A percentile compares a stretch with the other conserved stretches of the same genome.
phyloP scores from a whole-genome alignment of 345 rosid genomes.

The Bruguiera sexangula region DNA sequence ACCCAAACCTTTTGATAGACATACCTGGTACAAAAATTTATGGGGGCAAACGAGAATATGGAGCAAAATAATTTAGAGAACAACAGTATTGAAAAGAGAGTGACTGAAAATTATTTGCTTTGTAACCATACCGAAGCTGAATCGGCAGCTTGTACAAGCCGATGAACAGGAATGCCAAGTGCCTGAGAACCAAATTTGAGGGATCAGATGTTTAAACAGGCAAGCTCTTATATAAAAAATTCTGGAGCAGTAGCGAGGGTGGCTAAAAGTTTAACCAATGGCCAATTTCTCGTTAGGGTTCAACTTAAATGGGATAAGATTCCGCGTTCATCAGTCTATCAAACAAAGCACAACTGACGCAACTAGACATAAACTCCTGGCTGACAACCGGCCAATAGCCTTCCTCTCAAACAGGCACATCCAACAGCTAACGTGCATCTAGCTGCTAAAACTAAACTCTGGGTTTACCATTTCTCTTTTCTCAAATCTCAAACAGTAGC shows the following conservation, averaged over 20 bases:
- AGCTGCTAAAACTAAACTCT: too few relatives aligned
- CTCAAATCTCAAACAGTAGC: too few relatives aligned
- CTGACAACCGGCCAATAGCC: too few relatives aligned
- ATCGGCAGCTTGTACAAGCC: slow-evolving; percentile 88
- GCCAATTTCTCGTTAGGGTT: too few relatives aligned
- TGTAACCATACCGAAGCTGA: slow-evolving; percentile 63
- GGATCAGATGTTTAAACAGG: slow-evolving; percentile 16
- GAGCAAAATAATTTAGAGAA: not conserved
- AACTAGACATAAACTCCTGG: too few relatives aligned
- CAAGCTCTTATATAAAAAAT: not conserved
- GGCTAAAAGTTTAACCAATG: too few relatives aligned
- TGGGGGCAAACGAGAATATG: not conserved
- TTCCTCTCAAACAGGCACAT: too few relatives aligned
- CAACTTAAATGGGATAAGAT: too few relatives aligned
- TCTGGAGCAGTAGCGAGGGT: too few relatives aligned
- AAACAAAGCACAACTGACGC: too few relatives aligned
- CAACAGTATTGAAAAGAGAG: not conserved
- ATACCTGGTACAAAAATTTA: slow-evolving; percentile 44
- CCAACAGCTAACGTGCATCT: too few relatives aligned
- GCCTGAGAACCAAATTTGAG: slow-evolving; percentile 46
- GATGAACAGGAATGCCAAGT: slow-evolving; percentile 72
- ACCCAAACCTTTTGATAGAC: slow-evolving; percentile 87
- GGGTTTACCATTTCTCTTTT: not conserved
- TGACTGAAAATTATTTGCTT: not conserved
- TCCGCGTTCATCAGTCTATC: too few relatives aligned